Conservation (phyloP, 805 yeast species). For the Zygotorulaspora florentina region DNA sequence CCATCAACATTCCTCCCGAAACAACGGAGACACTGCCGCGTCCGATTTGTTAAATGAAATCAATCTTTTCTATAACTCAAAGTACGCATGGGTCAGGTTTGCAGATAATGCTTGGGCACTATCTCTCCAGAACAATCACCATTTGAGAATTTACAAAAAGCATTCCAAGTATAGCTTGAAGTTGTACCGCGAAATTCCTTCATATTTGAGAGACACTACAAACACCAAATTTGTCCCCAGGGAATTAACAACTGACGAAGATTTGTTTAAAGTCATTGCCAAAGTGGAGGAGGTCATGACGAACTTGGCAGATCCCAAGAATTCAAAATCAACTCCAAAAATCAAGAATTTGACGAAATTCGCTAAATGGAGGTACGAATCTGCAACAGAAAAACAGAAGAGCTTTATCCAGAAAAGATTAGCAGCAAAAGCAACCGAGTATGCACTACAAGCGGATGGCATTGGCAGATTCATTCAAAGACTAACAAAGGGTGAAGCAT, state of each 20-base stretch:
- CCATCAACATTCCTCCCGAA: slow-evolving; percentile 9
- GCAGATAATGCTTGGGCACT: slow-evolving; percentile 34
- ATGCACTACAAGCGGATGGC: slow-evolving; percentile 5
- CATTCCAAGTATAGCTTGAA: slow-evolving; percentile 19
- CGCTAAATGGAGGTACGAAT: slow-evolving; percentile 34
- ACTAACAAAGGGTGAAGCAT: slow-evolving; percentile 29
- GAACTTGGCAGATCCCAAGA: slow-evolving; percentile 10
- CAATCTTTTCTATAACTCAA: slow-evolving; percentile 23
- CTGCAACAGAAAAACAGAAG: slow-evolving; percentile 31
- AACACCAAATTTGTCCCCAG: slow-evolving; percentile 14
- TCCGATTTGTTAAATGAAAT: slow-evolving; percentile 14
- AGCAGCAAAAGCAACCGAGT: slow-evolving; percentile 1
- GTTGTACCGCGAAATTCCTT: slow-evolving; percentile 20
- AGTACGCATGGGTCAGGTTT: slow-evolving; percentile 37
- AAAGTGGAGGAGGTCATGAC: slow-evolving; percentile 28
- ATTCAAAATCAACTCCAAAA: slow-evolving; percentile 3
- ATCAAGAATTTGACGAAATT: slow-evolving; percentile 22
- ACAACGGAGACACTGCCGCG: slow-evolving; percentile 3
- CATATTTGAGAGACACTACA: slow-evolving; percentile 14
- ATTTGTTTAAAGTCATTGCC: slow-evolving; percentile 14
- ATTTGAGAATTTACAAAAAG: slow-evolving; percentile 28
- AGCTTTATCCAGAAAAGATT: slow-evolving; percentile 12
- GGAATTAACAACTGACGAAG: slow-evolving; percentile 11
- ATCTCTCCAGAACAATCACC: slow-evolving; percentile 19
- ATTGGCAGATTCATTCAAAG: slow-evolving; percentile 8